Evolutionary conservation across 768 basidiomycete genomes (phyloP).

Genomic region (Multifurca ochricompacta): DNA sequence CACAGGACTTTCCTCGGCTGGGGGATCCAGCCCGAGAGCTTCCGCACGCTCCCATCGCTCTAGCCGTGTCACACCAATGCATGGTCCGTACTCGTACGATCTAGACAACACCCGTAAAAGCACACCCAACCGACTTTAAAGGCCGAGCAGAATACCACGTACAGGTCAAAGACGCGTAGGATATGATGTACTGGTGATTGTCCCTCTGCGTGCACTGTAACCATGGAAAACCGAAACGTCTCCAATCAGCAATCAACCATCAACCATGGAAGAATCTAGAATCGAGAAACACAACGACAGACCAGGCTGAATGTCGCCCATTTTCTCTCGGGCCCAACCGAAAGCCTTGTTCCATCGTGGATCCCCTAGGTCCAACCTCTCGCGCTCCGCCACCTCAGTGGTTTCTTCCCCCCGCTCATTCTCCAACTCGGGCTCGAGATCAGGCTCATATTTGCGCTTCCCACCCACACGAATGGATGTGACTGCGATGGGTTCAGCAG

Average conservation of each 20-base stretch:
- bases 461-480: slow-evolving; percentile 11
- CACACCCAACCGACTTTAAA: background rate
- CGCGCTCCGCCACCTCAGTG: background rate
- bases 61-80: slow-evolving; percentile 68
- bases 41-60: slow-evolving; percentile 85
- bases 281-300: background rate
- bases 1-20: slow-evolving; percentile 50
- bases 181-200: slow-evolving; percentile 63
- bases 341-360: slow-evolving; percentile 19
- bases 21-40: slow-evolving; percentile 71
- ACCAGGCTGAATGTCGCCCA: slow-evolving; percentile 21
- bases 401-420: background rate
- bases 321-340: slow-evolving; percentile 17
- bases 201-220: slow-evolving; percentile 56
- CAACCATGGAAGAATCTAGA: background rate
- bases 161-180: slow-evolving; percentile 76
- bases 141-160: slow-evolving; percentile 22
- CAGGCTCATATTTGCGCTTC: slow-evolving; percentile 15
- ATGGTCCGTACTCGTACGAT: slow-evolving; percentile 75
- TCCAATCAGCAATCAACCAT: background rate
- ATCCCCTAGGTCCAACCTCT: slow-evolving; percentile 11
- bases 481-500: background rate
- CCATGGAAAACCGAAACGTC: background rate
- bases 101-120: slow-evolving; percentile 30
- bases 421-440: slow-evolving; percentile 6